Conservation (phyloP, 176 grass and related monocot genomes). For the Carex parvula region DNA sequence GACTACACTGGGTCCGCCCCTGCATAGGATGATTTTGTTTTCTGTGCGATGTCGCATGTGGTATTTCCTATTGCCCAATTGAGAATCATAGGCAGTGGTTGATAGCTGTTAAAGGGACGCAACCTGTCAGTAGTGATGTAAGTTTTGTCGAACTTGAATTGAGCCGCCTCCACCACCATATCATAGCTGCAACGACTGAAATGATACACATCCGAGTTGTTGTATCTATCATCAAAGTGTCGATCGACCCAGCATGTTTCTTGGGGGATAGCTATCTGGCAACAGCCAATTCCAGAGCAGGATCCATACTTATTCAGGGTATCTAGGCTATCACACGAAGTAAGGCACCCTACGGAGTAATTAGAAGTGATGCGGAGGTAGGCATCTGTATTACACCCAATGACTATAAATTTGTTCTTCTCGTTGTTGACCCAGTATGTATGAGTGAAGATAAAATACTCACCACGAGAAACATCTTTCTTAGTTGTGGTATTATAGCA, state of each 20-base stretch:
- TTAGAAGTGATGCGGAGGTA: not conserved
- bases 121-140: not conserved
- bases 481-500: not conserved
- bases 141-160: not conserved
- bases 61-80: not conserved
- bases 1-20: too few species aligned
- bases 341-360: not conserved
- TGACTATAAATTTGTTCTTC: not conserved
- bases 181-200: not conserved
- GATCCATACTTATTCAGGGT: not conserved
- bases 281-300: conserved; percentile 12
- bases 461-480: too few species aligned
- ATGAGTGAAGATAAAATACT: not conserved
- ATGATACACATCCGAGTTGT: not conserved
- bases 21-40: not conserved
- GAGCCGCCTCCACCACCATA: not conserved
- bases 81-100: not conserved
- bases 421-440: not conserved
- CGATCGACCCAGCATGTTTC: not conserved
- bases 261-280: not conserved
- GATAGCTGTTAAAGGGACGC: too few species aligned
- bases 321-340: not conserved
- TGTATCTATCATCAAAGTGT: not conserved
- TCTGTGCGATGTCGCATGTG: not conserved
- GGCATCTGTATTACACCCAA: not conserved